A percentile compares a stretch with the other conserved stretches of the same genome.
Conservation (phyloP, 2,329 filamentous ascomycete species). For the Fusarium fracticaudum region DNA sequence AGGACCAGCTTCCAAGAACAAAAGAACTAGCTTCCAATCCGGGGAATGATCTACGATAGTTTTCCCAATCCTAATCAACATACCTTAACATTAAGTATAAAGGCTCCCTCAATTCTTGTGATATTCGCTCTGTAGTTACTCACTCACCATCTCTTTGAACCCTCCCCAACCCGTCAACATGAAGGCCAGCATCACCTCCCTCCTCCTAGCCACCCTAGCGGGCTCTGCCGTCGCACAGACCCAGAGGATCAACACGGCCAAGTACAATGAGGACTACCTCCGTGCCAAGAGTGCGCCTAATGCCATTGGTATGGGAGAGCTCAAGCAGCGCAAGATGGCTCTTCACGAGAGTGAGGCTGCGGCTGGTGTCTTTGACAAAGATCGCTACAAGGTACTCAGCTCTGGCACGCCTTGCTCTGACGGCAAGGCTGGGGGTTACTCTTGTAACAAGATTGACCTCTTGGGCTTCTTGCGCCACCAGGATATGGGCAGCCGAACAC, state of each 20-base stretch:
- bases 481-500: conserved; percentile 6
- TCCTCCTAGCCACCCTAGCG: conserved; percentile 7
- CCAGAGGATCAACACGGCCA: conserved; percentile 1
- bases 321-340: conserved; percentile 5
- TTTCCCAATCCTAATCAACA: neutral
- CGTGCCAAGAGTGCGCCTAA: conserved; percentile 1
- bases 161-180: neutral
- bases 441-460: conserved; percentile 8
- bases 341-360: neutral
- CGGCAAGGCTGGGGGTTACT: neutral
- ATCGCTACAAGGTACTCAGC: conserved; percentile 5
- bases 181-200: conserved; percentile 5
- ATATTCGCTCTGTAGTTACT: neutral
- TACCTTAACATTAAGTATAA: neutral
- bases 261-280: conserved; percentile 8
- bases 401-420: neutral
- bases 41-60: neutral
- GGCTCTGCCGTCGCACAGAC: conserved; percentile 10
- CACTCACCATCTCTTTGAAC: neutral
- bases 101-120: neutral
- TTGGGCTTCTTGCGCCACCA: conserved; percentile 4
- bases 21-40: conserved; percentile 14
- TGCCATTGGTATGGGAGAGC: conserved; percentile 12
- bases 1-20: conserved; percentile 2
- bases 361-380: conserved; percentile 14